A percentile compares a stretch with the other conserved stretches of the same genome.
Conservation (phyloP, 2,329 filamentous ascomycete genomes). For the Sphaerulina musiva region DNA sequence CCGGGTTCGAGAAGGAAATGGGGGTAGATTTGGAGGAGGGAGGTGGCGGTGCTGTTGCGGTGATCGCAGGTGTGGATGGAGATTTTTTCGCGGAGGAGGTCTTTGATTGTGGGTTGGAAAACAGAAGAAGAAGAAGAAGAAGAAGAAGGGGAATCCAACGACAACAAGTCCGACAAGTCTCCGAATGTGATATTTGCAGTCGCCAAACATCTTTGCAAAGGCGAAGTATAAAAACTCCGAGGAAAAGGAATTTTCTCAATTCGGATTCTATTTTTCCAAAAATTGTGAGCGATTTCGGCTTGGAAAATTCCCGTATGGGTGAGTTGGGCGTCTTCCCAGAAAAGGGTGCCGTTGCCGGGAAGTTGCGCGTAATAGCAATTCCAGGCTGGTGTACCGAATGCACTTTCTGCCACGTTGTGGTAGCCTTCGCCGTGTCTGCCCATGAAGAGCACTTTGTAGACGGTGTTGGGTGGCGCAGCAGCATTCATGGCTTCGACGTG, state of each 20-base stretch:
- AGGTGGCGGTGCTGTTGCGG: constrained; percentile 47
- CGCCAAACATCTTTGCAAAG: constrained; percentile 55
- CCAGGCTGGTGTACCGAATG: constrained; percentile 62
- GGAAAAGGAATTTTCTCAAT: constrained; percentile 54
- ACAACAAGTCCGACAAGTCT: too few relatives aligned
- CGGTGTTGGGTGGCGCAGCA: constrained; percentile 44
- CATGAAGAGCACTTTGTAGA: constrained; percentile 65
- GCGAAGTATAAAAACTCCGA: constrained; percentile 60
- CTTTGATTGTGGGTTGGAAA: constrained; percentile 57
- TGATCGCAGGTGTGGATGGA: constrained; percentile 63
- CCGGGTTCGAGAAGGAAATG: constrained; percentile 52
- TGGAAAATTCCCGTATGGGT: constrained; percentile 53
- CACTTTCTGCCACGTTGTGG: constrained; percentile 59
- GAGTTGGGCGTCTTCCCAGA: constrained; percentile 58
- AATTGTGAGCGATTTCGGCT: constrained; percentile 53
- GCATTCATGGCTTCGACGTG: constrained; percentile 55
- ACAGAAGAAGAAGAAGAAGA: too few relatives aligned
- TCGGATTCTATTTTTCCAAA: constrained; percentile 53
- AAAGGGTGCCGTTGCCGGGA: constrained; percentile 56
- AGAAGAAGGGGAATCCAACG: too few relatives aligned
- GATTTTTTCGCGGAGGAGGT: constrained; percentile 60
- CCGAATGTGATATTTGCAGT: constrained; percentile 59
- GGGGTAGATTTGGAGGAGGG: constrained; percentile 50
- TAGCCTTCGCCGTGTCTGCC: constrained; percentile 63
- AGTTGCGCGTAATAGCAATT: constrained; percentile 59